Conservation (phyloP, 1,284 basidiomycete species). For the Marasmius tenuissimus region DNA sequence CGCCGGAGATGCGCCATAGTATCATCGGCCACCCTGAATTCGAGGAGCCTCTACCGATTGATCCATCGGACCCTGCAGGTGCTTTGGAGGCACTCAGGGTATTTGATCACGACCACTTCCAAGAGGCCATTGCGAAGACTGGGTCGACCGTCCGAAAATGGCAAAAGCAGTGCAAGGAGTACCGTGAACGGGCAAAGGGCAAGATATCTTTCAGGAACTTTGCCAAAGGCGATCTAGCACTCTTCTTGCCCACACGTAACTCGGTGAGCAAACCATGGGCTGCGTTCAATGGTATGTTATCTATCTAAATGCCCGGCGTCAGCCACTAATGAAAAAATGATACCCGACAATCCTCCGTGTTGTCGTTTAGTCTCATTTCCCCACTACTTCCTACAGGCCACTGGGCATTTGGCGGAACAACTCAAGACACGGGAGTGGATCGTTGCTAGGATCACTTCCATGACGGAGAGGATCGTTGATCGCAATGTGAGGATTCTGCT, state of each 20-base stretch:
- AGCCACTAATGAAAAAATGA: conserved; percentile 6
- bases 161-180: conserved; percentile 95
- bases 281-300: conserved; percentile 84
- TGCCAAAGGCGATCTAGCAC: conserved; percentile 87
- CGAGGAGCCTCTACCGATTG: conserved; percentile 70
- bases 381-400: conserved; percentile 93
- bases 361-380: conserved; percentile 79
- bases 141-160: conserved; percentile 90
- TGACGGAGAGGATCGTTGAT: conserved; percentile 84
- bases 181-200: conserved; percentile 87
- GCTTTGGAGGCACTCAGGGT: conserved; percentile 68
- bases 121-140: conserved; percentile 79
- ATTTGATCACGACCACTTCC: conserved; percentile 83
- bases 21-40: conserved; percentile 40
- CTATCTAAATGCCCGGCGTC: neutral
- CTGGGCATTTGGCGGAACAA: conserved; percentile 82
- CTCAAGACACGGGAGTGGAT: conserved; percentile 90
- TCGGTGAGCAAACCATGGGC: conserved; percentile 93
- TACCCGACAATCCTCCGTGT: conserved; percentile 38
- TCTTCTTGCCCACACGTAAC: conserved; percentile 95
- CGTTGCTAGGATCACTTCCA: conserved; percentile 87
- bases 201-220: conserved; percentile 96
- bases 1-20: conserved; percentile 48
- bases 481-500: conserved; percentile 56
- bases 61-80: conserved; percentile 67